A percentile compares a stretch with the other conserved stretches of the same genome.
phyloP scores from a whole-genome alignment of 495 filamentous ascomycete species.

The Thermochaetoides thermophila region DNA sequence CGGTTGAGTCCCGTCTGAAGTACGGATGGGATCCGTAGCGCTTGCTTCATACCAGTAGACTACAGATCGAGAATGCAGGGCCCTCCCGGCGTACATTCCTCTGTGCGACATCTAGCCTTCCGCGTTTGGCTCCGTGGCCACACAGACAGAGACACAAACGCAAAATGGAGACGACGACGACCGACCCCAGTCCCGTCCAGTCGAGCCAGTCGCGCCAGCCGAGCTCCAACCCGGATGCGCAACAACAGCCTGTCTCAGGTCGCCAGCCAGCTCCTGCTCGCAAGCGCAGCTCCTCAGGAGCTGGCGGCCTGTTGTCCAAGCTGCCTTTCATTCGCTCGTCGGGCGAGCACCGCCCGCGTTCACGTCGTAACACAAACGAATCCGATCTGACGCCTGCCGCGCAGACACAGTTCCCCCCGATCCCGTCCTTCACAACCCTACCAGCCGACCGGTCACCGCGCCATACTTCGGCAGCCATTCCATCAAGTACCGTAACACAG shows the following conservation, averaged over 20 bases:
- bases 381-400: conserved; percentile 7
- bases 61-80: too few species aligned
- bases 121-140: too few species aligned
- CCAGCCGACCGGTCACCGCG: conserved; percentile 7
- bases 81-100: too few species aligned
- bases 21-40: too few species aligned
- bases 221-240: conserved; percentile 6
- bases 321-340: conserved; percentile 48
- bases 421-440: conserved; percentile 15
- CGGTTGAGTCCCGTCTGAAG: too few species aligned
- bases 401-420: conserved; percentile 13
- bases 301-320: conserved; percentile 43
- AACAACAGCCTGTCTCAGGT: conserved; percentile 2
- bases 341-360: conserved; percentile 26
- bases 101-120: too few species aligned
- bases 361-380: conserved; percentile 27
- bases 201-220: too few species aligned
- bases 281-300: conserved; percentile 19
- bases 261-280: conserved; percentile 10
- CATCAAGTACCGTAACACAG: conserved; percentile 32
- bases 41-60: too few species aligned
- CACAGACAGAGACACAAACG: too few species aligned
- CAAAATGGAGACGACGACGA: too few species aligned
- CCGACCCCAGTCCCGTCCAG: too few species aligned
- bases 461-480: conserved; percentile 32